Evolutionary conservation across 169 alveolate species (phyloP).

Genomic region (Cryptosporidium ubiquitum): DNA sequence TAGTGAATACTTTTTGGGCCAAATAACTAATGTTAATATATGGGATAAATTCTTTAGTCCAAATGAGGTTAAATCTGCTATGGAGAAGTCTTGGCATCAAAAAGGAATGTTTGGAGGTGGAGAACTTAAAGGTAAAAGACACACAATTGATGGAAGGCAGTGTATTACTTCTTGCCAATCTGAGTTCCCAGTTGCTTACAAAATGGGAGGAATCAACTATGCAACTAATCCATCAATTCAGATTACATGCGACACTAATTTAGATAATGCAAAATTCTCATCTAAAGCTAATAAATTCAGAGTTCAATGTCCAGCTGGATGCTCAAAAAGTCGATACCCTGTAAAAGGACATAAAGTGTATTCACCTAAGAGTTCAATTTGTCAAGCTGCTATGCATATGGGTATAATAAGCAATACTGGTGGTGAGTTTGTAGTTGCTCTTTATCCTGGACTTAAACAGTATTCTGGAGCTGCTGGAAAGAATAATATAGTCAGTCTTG

Average conservation of each 20-base stretch:
- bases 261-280: conserved; percentile 73
- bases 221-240: conserved; percentile 76
- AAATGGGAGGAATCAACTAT: conserved; percentile 58
- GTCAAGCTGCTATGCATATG: conserved; percentile 92
- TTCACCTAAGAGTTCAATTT: conserved; percentile 81
- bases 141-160: conserved; percentile 80
- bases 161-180: conserved; percentile 79
- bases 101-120: conserved; percentile 69
- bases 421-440: conserved; percentile 78
- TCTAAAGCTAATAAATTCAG: conserved; percentile 66
- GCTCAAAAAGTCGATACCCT: conserved; percentile 69
- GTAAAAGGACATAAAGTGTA: conserved; percentile 78
- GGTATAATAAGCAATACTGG: conserved; percentile 83
- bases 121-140: conserved; percentile 76
- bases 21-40: conserved; percentile 65
- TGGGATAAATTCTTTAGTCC: conserved; percentile 67
- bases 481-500: conserved; percentile 69
- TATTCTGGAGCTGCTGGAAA: conserved; percentile 76
- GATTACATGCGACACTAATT: conserved; percentile 75
- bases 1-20: conserved; percentile 71
- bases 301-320: conserved; percentile 77
- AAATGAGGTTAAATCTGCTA: conserved; percentile 60
- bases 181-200: conserved; percentile 76
- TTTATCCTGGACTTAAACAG: conserved; percentile 76
- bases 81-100: conserved; percentile 75